phyloP scores from a whole-genome alignment of 2,329 filamentous ascomycete genomes.

The Pseudogymnoascus sp. region DNA sequence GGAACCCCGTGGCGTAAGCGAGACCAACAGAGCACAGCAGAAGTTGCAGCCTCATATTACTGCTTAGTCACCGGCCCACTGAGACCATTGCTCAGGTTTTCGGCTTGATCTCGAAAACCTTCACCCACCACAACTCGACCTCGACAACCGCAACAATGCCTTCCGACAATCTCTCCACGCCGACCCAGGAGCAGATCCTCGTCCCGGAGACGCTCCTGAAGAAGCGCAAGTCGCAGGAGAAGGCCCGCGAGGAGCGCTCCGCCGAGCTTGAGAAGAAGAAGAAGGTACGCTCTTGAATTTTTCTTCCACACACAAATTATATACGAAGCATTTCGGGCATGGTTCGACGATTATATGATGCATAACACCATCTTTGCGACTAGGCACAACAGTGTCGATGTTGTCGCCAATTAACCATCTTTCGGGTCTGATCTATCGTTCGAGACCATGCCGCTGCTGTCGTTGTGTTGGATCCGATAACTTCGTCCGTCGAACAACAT shows the following conservation, averaged over 20 bases:
- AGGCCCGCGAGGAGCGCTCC: constrained; percentile 84
- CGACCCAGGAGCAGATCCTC: constrained; percentile 90
- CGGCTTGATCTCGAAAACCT: constrained; percentile 9
- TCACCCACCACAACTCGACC: constrained; percentile 28
- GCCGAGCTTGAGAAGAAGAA: constrained; percentile 79
- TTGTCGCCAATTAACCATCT: constrained; percentile 99
- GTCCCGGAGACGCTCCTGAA: constrained; percentile 99
- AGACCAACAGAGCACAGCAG: neutral
- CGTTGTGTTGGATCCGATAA: constrained; percentile 13
- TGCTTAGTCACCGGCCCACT: constrained; percentile 8
- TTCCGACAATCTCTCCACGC: constrained; percentile 44
- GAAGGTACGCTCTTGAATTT: constrained; percentile 49
- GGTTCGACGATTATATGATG: constrained; percentile 61
- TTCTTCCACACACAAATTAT: constrained; percentile 17
- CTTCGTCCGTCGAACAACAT: constrained; percentile 12
- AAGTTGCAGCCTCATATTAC: constrained; percentile 5
- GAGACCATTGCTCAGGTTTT: constrained; percentile 9
- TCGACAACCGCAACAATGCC: constrained; percentile 47
- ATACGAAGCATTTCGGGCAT: constrained; percentile 27
- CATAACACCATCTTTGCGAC: constrained; percentile 77
- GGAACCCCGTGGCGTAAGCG: constrained; percentile 8
- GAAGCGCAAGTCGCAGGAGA: constrained; percentile 99
- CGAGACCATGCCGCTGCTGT: constrained; percentile 17
- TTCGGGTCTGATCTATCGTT: constrained; percentile 82
- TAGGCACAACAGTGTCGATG: constrained; percentile 82